Evolutionary conservation across 1,284 basidiomycete genomes (phyloP).

Genomic region (Cryptococcus sp.): DNA sequence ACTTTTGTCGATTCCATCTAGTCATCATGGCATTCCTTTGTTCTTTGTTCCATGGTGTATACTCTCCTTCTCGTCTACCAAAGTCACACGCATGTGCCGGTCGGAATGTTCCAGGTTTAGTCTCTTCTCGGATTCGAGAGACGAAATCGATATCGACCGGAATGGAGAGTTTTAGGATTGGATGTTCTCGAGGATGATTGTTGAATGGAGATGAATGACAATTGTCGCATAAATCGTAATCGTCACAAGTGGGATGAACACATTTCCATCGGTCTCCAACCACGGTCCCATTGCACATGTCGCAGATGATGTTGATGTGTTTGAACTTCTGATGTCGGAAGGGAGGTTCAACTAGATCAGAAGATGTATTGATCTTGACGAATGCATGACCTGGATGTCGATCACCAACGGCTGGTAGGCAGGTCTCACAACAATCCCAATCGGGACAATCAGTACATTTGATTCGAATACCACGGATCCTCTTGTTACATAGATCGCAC

Average conservation of each 20-base stretch:
- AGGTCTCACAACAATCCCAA: constrained; percentile 60
- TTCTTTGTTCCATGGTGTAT: no score
- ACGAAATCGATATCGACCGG: constrained; percentile 34
- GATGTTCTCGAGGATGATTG: constrained; percentile 68
- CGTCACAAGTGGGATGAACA: constrained; percentile 67
- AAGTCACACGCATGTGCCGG: no score
- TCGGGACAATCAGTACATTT: constrained; percentile 49
- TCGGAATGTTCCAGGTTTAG: no score
- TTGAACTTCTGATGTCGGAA: constrained; percentile 51
- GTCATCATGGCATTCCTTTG: no score
- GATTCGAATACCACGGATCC: constrained; percentile 43
- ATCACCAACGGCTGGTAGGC: constrained; percentile 60
- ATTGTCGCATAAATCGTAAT: constrained; percentile 75
- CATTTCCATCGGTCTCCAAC: constrained; percentile 57
- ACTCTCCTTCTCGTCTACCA: no score
- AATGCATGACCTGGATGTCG: constrained; percentile 77
- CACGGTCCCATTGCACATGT: constrained; percentile 40
- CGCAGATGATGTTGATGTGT: constrained; percentile 41
- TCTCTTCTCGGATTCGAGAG: no score
- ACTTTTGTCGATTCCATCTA: no score
- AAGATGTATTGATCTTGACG: constrained; percentile 58
- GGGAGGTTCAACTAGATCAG: constrained; percentile 48
- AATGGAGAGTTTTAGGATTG: constrained; percentile 69
- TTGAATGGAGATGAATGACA: constrained; percentile 78
- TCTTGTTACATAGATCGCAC: constrained; percentile 39